Base-by-base conservation (phyloP, 441 rosid genomes). In the Daphne laureola region DNA sequence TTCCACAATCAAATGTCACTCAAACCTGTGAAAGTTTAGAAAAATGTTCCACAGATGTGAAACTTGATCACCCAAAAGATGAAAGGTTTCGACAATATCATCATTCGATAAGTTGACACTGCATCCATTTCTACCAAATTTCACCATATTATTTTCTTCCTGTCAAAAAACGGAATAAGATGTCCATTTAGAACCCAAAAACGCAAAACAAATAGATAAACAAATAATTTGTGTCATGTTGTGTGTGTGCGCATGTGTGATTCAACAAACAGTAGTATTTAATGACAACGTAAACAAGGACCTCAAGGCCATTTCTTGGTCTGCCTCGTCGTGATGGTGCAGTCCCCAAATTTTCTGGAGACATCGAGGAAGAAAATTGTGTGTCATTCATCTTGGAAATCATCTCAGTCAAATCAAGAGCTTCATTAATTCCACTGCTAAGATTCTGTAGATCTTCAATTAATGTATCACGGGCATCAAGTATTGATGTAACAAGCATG, bases 11-110 rank as follows among this genome's bases (percentile, higher is more conserved):
- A 43, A 16, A 50, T 61, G 7, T 31, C 11, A 31, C 11, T 31
- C 67, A 64, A 64, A 93, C 99, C 99, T 82, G 84, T 93, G 99
- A 66, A 90, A 87, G 65, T 63, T 76, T 46, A 93, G 74, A 76
- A 93, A 87, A 35, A 64, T 67, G 68, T 64, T 82, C 97, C 97
- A 93, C 49, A 93, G 75, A 68, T 67, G 72, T 43, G 71, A 76
- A 25, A 80, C 54, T 68, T 93, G 95, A 49, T 74, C 65, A 35
- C 99, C 93, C 49, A 81, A 66, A 61, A 76, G 69, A 63, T 78
- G 63, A 62, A 84, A 83, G 35, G 75, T 45, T 59, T 72, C 74
- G 46, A 71, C 60, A 18, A 76, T 59, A 67, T 71, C 77, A 63
- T 79, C 90, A 64, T 66, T 67, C 0, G 95, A 54, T 59, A 76